phyloP scores from a whole-genome alignment of 371 early-diverging fungal genomes.

The Haplosporangium sp. region DNA sequence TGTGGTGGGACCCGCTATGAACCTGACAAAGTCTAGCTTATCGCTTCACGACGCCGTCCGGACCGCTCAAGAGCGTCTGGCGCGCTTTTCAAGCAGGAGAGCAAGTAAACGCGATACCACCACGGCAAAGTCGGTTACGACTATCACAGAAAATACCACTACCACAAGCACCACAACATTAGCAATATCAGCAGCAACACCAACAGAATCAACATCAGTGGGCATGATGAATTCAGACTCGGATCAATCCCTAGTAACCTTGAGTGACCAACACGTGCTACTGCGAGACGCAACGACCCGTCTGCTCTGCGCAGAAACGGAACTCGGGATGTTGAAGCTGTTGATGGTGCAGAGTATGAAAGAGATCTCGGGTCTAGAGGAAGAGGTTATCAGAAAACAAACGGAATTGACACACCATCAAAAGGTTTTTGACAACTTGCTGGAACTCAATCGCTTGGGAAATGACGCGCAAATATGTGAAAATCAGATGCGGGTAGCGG shows the following conservation, averaged over 20 bases:
- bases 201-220: constrained; percentile 1
- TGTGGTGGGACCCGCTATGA: not conserved
- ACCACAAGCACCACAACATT: not conserved
- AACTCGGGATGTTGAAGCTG: constrained; percentile 34
- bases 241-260: constrained; percentile 1
- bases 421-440: constrained; percentile 11
- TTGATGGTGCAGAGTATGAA: constrained; percentile 40
- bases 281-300: constrained; percentile 24
- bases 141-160: too few species aligned
- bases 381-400: constrained; percentile 36
- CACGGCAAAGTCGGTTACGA: too few species aligned
- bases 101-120: too few species aligned
- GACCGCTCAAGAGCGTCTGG: too few species aligned
- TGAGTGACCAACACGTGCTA: constrained; percentile 8
- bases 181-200: not conserved
- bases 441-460: constrained; percentile 18
- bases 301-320: constrained; percentile 39
- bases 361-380: constrained; percentile 40
- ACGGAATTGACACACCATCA: constrained; percentile 30
- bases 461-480: constrained; percentile 19
- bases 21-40: constrained; percentile 1
- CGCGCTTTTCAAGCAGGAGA: not conserved
- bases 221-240: not conserved
- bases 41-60: constrained; percentile 13
- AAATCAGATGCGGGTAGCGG: constrained; percentile 10